phyloP scores from a whole-genome alignment of 129 eudicot species.

The Arctium lappa region DNA sequence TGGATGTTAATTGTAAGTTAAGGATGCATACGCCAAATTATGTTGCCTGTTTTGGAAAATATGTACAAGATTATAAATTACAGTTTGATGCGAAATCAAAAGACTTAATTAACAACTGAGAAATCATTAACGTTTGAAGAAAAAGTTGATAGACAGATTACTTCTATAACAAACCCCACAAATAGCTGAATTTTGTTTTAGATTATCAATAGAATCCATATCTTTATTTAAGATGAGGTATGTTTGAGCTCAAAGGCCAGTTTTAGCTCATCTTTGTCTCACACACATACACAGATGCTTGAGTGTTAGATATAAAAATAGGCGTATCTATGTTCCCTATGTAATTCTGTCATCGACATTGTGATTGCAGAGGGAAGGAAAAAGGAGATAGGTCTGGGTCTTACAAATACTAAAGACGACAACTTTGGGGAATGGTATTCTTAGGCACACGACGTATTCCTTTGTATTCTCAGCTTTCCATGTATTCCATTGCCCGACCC shows the following conservation, averaged over 20 bases:
- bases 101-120: not conserved
- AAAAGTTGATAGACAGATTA: not conserved
- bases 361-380: constrained; percentile 7
- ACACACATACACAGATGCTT: not conserved
- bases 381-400: too few species aligned
- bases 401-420: too few species aligned
- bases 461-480: too few species aligned
- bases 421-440: too few species aligned
- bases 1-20: not conserved
- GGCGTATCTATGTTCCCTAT: not conserved
- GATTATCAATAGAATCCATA: not conserved
- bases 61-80: not conserved
- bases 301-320: not conserved
- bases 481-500: too few species aligned
- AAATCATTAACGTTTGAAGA: not conserved
- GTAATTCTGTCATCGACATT: not conserved
- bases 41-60: not conserved
- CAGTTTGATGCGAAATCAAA: not conserved
- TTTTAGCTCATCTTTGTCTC: not conserved
- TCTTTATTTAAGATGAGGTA: not conserved
- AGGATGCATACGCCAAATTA: not conserved
- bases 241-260: constrained; percentile 8
- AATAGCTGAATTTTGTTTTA: not conserved
- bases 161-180: not conserved
- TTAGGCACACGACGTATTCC: too few species aligned